Evolutionary conservation across 2,329 filamentous ascomycete genomes (phyloP).

Genomic region (Nigrospora oryzae): DNA sequence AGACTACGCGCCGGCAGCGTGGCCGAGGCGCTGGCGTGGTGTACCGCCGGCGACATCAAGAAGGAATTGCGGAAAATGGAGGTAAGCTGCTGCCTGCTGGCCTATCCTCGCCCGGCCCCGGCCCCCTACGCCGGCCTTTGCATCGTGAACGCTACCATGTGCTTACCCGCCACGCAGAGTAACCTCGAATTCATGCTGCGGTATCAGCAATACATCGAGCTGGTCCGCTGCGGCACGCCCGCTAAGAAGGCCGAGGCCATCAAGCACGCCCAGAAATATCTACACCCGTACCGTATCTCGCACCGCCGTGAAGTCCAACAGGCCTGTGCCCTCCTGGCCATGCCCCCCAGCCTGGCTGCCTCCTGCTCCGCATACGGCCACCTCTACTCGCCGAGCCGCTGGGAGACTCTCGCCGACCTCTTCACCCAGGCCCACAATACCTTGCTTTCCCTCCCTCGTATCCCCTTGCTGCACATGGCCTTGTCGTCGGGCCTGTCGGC

Average conservation of each 20-base stretch:
- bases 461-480: conserved; percentile 82
- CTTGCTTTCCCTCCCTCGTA: conserved; percentile 72
- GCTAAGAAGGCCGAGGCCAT: conserved; percentile 68
- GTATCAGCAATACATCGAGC: conserved; percentile 89
- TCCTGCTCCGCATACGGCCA: conserved; percentile 31
- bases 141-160: not conserved
- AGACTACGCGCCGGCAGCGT: conserved; percentile 65
- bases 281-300: conserved; percentile 60
- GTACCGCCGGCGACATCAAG: conserved; percentile 69
- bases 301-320: conserved; percentile 62
- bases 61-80: conserved; percentile 84
- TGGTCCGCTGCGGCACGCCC: conserved; percentile 50
- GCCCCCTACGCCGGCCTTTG: too few species aligned
- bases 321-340: conserved; percentile 75
- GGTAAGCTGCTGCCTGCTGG: conserved; percentile 34
- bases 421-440: conserved; percentile 84
- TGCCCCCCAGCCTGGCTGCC: conserved; percentile 46
- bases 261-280: conserved; percentile 71
- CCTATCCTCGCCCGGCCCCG: too few species aligned
- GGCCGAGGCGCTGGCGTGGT: conserved; percentile 79
- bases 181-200: conserved; percentile 89
- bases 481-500: conserved; percentile 86
- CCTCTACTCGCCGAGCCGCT: conserved; percentile 67
- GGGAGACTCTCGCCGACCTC: conserved; percentile 66
- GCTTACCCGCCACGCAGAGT: conserved; percentile 8